Evolutionary conservation across 2,329 filamentous ascomycete genomes (phyloP).

Genomic region (Fusarium papillatum): DNA sequence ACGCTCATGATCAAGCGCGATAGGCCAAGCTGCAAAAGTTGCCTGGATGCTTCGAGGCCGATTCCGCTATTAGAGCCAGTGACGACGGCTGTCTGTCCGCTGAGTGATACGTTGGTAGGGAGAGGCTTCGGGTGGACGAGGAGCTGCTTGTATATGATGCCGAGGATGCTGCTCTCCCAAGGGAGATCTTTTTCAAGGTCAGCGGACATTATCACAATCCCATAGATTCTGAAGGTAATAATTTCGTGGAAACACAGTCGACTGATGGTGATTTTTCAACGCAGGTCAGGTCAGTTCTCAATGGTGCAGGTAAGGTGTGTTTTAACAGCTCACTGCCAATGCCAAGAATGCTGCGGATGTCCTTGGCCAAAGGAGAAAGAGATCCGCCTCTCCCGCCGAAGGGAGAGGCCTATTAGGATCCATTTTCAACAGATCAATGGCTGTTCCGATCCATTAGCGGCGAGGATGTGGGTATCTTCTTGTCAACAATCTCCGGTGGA

Average conservation of each 20-base stretch:
- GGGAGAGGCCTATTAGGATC: not conserved
- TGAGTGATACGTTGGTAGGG: not conserved
- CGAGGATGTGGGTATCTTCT: too few relatives aligned
- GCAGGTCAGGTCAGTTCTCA: too few relatives aligned
- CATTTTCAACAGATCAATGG: too few relatives aligned
- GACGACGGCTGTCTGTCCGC: slow-evolving; percentile 2
- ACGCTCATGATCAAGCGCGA: slow-evolving; percentile 14
- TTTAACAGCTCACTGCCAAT: too few relatives aligned
- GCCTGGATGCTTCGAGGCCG: slow-evolving; percentile 9
- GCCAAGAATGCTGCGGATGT: not conserved
- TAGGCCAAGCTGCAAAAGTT: slow-evolving; percentile 10
- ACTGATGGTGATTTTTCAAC: not conserved
- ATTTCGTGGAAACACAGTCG: not conserved
- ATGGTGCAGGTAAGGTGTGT: too few relatives aligned
- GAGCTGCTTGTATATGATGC: not conserved
- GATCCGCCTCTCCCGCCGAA: not conserved
- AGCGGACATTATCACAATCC: slow-evolving; percentile 15
- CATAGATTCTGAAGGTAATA: not conserved
- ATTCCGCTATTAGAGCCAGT: slow-evolving; percentile 17
- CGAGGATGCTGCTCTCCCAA: not conserved
- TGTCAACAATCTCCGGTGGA: not conserved
- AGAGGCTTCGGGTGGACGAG: not conserved
- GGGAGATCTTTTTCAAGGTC: slow-evolving; percentile 25
- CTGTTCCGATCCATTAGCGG: too few relatives aligned
- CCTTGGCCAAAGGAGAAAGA: not conserved